Evolutionary conservation across 306 rosid species (phyloP), one percentile per base, ranked within the genome.

Genomic region (Nissolia schottii): DNA sequence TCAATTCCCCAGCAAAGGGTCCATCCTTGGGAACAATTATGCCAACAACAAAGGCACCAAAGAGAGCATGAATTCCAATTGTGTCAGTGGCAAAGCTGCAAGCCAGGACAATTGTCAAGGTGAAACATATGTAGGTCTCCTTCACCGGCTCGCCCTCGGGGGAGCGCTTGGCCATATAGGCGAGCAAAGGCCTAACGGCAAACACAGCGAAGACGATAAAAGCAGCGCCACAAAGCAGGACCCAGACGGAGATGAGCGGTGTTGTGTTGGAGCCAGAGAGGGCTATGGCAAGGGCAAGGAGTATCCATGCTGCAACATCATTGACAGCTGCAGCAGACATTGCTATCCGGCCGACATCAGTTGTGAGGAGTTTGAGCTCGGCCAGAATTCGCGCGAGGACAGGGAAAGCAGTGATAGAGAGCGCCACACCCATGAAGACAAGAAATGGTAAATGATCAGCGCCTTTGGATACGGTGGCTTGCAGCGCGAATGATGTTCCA

Each of bases 351-450:
- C 96, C 96, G 1, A 87, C 79, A 48, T 89, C 87, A 3, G 96
- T 89, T 16, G 96, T 89, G 65, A 89, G 91, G 67, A 87, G 90
- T 66, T 88, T 88, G 55, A 88, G 87, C 82, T 88, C 94, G 6
- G 94, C 91, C 0, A 88, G 87, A 83, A 89, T 89, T 0, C 92
- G 87, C n/a, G 96, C 90, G 0, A 89, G 92, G 40, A 89, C 92
- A 0, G 92, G 92, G 32, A 89, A 89, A 0, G 96, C 96, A 0
- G 96, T 89, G 76, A 89, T 89, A 45, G 96, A 89, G 63, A 89
- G 80, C 3, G 96, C 82, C 22, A 89, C 96, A 1, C 96, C 92
- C 88, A 87, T 89, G 87, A 89, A 89, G 9, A 89, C 88, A 10
- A 87, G 83, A 70, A 89, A 87, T 9, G 96, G 32, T 14, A 73